Percentiles rank a stretch among this genome's conserved stretches.
These are phyloP conservation scores for Aspergillus wentii DNA, from an alignment of 495 filamentous ascomycete species.

Conservation along the genomic window DNA sequence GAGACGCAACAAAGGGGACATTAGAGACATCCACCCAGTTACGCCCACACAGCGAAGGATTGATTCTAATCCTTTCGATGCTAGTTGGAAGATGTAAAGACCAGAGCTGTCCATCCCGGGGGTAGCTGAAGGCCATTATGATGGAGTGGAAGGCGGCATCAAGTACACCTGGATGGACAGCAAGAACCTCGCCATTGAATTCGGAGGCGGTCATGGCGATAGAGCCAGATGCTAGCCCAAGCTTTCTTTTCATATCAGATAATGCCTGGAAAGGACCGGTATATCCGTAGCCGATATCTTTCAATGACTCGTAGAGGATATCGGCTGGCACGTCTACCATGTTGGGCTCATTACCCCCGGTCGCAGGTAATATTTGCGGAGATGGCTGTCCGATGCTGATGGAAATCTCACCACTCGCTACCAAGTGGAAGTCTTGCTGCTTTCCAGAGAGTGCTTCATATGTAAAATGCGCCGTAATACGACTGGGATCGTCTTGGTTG, in stretches of 20 bases:
- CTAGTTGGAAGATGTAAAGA: constrained; percentile 17
- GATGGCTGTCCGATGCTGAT: constrained; percentile 18
- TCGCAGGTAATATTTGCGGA: constrained; percentile 7
- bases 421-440: no score
- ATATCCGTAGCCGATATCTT: constrained; percentile 27
- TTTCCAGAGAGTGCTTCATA: no score
- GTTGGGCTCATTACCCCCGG: constrained; percentile 27
- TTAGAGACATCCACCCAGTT: constrained; percentile 4
- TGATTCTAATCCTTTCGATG: constrained; percentile 42
- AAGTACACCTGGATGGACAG: constrained; percentile 33
- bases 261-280: constrained; percentile 23
- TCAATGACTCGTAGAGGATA: constrained; percentile 37
- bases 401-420: constrained; percentile 29
- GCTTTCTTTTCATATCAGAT: constrained; percentile 15
- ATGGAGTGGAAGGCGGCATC: constrained; percentile 39
- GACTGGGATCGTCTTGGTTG: background rate
- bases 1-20: constrained; percentile 15
- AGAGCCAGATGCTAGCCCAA: constrained; percentile 16
- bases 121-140: constrained; percentile 36
- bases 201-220: constrained; percentile 11
- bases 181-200: constrained; percentile 2
- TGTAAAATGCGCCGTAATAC: no score
- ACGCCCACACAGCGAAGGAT: constrained; percentile 21
- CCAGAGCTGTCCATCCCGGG: constrained; percentile 22
- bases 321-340: constrained; percentile 33